phyloP scores from a whole-genome alignment of 495 filamentous ascomycete species.

The Trichoderma parareesei region DNA sequence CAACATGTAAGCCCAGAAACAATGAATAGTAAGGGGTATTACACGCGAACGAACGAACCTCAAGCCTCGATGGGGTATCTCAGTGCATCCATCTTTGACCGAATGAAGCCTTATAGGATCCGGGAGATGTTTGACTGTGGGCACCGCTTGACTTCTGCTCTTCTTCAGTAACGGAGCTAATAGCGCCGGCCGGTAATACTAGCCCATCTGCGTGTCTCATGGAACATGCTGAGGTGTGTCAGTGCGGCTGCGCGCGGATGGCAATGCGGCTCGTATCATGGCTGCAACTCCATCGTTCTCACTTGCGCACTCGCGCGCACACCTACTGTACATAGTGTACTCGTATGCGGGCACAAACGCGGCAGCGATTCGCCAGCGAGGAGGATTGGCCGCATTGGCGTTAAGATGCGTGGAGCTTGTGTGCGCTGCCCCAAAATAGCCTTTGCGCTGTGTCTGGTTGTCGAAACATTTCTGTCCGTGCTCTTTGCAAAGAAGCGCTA shows the following conservation, averaged over 20 bases:
- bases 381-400: too few species aligned
- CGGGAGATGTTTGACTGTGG: background rate
- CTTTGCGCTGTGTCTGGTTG: background rate
- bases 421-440: background rate
- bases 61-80: background rate
- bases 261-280: slow-evolving; percentile 1
- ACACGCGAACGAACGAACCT: background rate
- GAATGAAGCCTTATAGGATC: background rate
- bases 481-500: too few species aligned
- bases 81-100: background rate
- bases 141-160: background rate
- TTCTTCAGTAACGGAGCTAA: background rate
- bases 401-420: background rate
- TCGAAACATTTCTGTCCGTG: too few species aligned
- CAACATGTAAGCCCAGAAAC: background rate
- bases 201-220: background rate
- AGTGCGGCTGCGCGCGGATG: background rate
- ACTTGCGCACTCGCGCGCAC: background rate
- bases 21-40: too few species aligned
- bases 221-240: background rate
- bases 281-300: slow-evolving; percentile 5
- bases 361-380: too few species aligned
- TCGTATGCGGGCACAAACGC: background rate
- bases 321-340: too few species aligned
- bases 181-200: background rate